Conservation (phyloP, 2,329 filamentous ascomycete species). For the Xenosphaeropsis pyriputrescens region DNA sequence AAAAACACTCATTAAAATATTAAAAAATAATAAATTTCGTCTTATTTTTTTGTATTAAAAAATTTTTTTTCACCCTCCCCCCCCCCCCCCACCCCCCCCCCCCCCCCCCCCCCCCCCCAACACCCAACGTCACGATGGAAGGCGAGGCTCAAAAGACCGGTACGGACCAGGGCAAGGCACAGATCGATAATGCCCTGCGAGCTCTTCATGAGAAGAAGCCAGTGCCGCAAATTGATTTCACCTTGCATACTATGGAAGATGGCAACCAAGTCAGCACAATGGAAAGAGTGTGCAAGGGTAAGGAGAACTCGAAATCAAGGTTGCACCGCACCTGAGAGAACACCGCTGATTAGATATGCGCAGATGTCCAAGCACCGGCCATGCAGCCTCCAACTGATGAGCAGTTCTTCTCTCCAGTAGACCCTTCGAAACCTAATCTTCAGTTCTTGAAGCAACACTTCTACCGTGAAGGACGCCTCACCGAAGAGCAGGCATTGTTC, state of each 20-base stretch:
- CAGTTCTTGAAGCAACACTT: constrained; percentile 96
- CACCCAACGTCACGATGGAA: constrained; percentile 11
- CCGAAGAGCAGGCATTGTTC: constrained; percentile 93
- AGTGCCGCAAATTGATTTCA: constrained; percentile 95
- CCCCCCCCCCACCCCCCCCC: too few relatives aligned
- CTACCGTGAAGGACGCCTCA: constrained; percentile 91
- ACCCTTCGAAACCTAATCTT: constrained; percentile 79
- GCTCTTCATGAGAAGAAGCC: constrained; percentile 93
- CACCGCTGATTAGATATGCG: constrained; percentile 1
- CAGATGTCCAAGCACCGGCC: constrained; percentile 95
- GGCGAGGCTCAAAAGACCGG: constrained; percentile 10
- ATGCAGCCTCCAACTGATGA: constrained; percentile 86
- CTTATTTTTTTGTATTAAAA: too few relatives aligned
- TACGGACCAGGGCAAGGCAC: constrained; percentile 16
- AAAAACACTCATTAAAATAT: too few relatives aligned
- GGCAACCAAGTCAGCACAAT: constrained; percentile 86
- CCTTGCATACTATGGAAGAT: constrained; percentile 97
- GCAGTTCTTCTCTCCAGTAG: constrained; percentile 81
- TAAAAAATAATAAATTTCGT: too few relatives aligned
- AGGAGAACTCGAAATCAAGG: constrained; percentile 5
- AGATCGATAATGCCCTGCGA: constrained; percentile 80
- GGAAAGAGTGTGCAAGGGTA: constrained; percentile 98
- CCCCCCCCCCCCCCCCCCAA: background rate
- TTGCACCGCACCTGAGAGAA: too few relatives aligned
- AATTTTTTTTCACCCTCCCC: too few relatives aligned